phyloP scores from a whole-genome alignment of 306 rosid genomes.

The Malus sieversii region DNA sequence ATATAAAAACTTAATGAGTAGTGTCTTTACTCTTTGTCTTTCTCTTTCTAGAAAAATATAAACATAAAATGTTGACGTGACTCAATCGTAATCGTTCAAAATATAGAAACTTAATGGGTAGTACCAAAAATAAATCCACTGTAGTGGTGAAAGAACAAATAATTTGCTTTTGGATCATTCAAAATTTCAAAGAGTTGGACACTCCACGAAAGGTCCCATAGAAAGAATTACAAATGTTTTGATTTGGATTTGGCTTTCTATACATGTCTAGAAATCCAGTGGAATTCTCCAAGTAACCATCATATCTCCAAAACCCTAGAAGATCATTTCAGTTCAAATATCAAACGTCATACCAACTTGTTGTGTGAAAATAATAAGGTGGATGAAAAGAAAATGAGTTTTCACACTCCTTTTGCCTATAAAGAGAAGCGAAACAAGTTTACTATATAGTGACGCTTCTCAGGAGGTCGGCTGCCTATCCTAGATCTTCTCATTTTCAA shows the following conservation, averaged over 20 bases:
- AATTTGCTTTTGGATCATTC: not conserved
- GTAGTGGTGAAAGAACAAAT: not conserved
- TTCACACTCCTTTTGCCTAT: not conserved
- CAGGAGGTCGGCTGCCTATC: not conserved
- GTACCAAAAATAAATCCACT: not conserved
- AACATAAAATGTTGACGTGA: too few relatives aligned
- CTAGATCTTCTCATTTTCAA: too few relatives aligned
- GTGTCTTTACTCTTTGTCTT: too few relatives aligned
- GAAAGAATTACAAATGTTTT: not conserved
- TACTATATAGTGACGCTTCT: accelerated
- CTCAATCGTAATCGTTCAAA: not conserved
- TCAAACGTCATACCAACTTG: not conserved
- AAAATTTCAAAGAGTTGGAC: not conserved
- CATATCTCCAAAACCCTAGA: not conserved
- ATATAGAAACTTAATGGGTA: not conserved
- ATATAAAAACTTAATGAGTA: too few relatives aligned
- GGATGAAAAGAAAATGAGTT: not conserved
- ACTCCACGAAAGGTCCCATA: not conserved
- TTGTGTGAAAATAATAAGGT: not conserved
- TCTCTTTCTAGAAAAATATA: too few relatives aligned
- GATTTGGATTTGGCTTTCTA: not conserved
- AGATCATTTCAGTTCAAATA: not conserved
- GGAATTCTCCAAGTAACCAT: not conserved
- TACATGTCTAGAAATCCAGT: not conserved
- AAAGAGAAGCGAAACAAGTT: not conserved